Percentiles rank a stretch among this genome's conserved stretches.
These are phyloP conservation scores for Xylariales sp. DNA, from an alignment of 2,329 filamentous ascomycete genomes.

Conservation along the genomic window DNA sequence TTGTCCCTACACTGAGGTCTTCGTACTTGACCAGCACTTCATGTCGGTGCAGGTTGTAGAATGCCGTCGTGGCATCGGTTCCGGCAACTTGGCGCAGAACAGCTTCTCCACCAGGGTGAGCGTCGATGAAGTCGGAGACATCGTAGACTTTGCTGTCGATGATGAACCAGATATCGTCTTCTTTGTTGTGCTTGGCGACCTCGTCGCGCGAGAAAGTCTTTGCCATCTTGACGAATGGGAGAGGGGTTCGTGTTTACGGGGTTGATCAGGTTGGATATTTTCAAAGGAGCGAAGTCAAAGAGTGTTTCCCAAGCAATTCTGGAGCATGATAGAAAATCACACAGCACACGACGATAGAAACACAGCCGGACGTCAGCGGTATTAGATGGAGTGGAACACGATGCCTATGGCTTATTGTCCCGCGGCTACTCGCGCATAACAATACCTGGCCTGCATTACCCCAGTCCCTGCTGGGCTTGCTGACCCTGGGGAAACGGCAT, in stretches of 20 bases:
- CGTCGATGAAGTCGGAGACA: constrained; percentile 77
- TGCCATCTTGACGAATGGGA: constrained; percentile 21
- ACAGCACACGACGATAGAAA: too few species aligned
- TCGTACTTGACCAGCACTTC: constrained; percentile 82
- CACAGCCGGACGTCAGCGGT: too few species aligned
- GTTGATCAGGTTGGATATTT: too few species aligned
- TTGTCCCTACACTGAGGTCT: constrained; percentile 67
- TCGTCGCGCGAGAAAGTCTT: constrained; percentile 56
- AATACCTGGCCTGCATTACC: too few species aligned
- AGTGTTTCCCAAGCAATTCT: too few species aligned
- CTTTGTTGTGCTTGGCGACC: constrained; percentile 70
- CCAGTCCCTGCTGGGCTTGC: not conserved
- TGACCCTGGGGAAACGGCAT: not conserved
- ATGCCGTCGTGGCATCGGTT: constrained; percentile 73
- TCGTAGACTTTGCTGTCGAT: constrained; percentile 87
- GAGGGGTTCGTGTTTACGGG: too few species aligned
- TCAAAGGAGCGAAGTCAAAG: too few species aligned
- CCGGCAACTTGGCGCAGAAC: constrained; percentile 79
- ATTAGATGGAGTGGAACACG: too few species aligned
- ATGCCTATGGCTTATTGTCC: too few species aligned
- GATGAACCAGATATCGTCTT: constrained; percentile 76
- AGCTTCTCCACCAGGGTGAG: constrained; percentile 76
- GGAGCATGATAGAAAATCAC: too few species aligned
- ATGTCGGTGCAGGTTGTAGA: constrained; percentile 89
- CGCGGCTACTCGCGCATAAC: too few species aligned